Evolutionary conservation across 768 basidiomycete genomes (phyloP), one percentile per base, ranked within the genome.

Genomic region (Suillus alpinus): DNA sequence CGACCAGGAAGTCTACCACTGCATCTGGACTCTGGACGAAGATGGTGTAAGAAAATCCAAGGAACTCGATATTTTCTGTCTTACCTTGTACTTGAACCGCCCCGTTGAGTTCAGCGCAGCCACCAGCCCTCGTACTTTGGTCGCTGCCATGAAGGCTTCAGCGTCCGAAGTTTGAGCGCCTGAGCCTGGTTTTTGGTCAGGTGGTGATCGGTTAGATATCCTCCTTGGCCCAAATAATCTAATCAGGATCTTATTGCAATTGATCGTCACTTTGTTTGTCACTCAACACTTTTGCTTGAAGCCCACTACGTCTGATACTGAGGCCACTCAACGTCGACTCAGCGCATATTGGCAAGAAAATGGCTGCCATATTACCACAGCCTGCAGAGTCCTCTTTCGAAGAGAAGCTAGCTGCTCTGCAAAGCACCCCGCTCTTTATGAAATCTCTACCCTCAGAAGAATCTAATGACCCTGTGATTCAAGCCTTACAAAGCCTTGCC

Each of bases 351-450:
- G 14, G 20, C 13, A 16, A 44, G 5, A 23, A 16, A 50, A 73
- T 73, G 71, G 47, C 59, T 43, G 50, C 65, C 34, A 62, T 39
- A 31, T 49, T 71, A 37, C 74, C 72, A 26, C 66, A 73, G 14
- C 68, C 68, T 0, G 62, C 52, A 0, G 34, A 53, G n/a, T 55
- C 57, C 2, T 63, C 75, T 20, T 14, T 67, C 4, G 75, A 76
- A 7, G 75, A 78, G 41, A 77, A 75, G 55, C 66, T 85, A 26
- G 72, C 72, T 5, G 75, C 69, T 16, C 75, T 88, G 46, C 88
- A 95, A 65, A 79, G 83, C 4, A 76, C 91, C 3, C 97, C 97
- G 6, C 77, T 99, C 40, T 99, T 99, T 76, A 98, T 98, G 95
- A 87, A 86, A 66, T 84, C 86, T 20, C 80, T 97, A 20, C 95